A percentile compares a stretch with the other conserved stretches of the same genome.
phyloP scores from a whole-genome alignment of 139 green algal species.

The Astrephomene gubernaculifera region DNA sequence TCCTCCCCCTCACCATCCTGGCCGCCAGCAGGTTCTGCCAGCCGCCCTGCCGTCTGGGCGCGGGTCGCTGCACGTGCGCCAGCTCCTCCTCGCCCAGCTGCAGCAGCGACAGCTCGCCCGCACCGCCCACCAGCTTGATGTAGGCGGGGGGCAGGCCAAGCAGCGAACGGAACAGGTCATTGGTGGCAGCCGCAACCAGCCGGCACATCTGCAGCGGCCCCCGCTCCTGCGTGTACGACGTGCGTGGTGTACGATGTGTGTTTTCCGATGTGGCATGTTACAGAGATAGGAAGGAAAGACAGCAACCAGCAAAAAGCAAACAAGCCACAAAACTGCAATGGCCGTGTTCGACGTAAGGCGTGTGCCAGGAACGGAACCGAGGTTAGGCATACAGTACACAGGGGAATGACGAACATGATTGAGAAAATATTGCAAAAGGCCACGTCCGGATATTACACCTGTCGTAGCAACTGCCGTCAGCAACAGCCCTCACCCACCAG shows the following conservation, averaged over 20 bases:
- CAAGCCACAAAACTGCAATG: no score
- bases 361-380: no score
- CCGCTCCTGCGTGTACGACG: no score
- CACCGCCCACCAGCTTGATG: slow-evolving; percentile 42
- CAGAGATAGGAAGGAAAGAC: neutral
- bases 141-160: slow-evolving; percentile 39
- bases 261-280: no score
- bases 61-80: slow-evolving; percentile 19
- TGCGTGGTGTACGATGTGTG: neutral
- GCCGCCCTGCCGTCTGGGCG: slow-evolving; percentile 37
- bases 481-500: slow-evolving; percentile 28
- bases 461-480: no score
- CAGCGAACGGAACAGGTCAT: slow-evolving; percentile 5
- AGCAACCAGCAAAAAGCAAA: no score
- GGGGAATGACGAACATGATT: no score
- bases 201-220: no score
- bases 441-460: no score
- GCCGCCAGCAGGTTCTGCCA: slow-evolving; percentile 47
- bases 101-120: slow-evolving; percentile 30
- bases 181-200: no score
- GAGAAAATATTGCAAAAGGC: no score
- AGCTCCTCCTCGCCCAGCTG: slow-evolving; percentile 33
- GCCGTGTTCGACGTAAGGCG: neutral
- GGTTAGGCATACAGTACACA: no score
- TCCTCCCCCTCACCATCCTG: slow-evolving; percentile 25